Conservation (phyloP, 768 basidiomycete species). For the Lepiota venenata region DNA sequence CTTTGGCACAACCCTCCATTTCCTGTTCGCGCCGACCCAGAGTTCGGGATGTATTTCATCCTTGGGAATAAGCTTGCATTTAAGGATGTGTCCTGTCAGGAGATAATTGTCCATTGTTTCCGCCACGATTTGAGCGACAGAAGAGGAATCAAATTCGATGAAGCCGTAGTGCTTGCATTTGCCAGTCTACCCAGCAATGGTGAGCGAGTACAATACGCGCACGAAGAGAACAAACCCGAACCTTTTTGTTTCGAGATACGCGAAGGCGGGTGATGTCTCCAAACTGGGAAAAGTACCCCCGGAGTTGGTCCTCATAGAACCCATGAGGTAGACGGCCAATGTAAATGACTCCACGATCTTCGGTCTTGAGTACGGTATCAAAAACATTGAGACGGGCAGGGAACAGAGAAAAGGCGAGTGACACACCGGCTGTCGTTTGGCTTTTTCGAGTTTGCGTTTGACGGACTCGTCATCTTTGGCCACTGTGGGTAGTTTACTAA, state of each 20-base stretch:
- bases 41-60: constrained; percentile 90
- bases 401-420: background rate
- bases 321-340: constrained; percentile 93
- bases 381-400: constrained; percentile 5
- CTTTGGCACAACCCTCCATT: constrained; percentile 76
- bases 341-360: constrained; percentile 81
- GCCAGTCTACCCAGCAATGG: constrained; percentile 62
- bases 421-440: constrained; percentile 66
- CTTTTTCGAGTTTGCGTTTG: constrained; percentile 57
- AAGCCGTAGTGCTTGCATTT: constrained; percentile 96
- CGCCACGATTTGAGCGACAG: constrained; percentile 91
- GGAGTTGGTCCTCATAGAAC: constrained; percentile 95
- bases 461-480: constrained; percentile 87
- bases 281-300: constrained; percentile 92
- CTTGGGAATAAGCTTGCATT: constrained; percentile 86
- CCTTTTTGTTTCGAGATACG: constrained; percentile 93
- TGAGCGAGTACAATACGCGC: background rate
- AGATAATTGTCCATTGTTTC: constrained; percentile 99
- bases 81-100: constrained; percentile 89
- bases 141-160: constrained; percentile 87
- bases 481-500: constrained; percentile 75
- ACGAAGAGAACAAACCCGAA: constrained; percentile 18
- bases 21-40: constrained; percentile 96
- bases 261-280: constrained; percentile 86
- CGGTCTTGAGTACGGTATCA: constrained; percentile 27